Conservation (phyloP, 257 asterid genomes). For the Lycium ferocissimum region DNA sequence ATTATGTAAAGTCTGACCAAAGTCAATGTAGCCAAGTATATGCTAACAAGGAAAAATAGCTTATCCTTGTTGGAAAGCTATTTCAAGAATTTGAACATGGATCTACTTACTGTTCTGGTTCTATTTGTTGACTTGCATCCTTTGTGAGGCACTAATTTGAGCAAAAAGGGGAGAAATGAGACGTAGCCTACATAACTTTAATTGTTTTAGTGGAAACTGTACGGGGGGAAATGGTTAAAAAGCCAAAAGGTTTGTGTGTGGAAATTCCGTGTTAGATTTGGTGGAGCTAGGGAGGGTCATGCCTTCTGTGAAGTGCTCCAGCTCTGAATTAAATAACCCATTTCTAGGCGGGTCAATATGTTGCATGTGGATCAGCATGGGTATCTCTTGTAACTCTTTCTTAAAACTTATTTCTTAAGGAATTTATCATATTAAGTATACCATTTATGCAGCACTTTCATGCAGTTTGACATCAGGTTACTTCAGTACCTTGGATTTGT, state of each 20-base stretch:
- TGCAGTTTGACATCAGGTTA: no score
- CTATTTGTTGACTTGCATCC: neutral
- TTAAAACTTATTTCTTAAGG: neutral
- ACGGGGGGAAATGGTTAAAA: neutral
- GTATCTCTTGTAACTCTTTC: neutral
- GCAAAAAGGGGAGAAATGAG: neutral
- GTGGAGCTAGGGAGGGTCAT: neutral
- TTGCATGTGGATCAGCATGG: neutral
- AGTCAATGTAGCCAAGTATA: neutral
- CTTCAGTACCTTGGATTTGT: neutral
- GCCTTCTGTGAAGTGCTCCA: neutral
- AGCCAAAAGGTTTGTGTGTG: neutral
- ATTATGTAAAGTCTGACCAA: neutral
- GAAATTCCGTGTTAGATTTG: neutral
- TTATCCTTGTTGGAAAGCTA: neutral
- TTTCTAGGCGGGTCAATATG: neutral
- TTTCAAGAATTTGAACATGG: neutral
- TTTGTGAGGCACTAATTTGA: neutral
- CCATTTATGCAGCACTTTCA: no score
- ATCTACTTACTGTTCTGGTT: neutral
- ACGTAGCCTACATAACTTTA: neutral
- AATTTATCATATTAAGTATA: no score
- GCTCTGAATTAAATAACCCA: neutral
- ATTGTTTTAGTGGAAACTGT: neutral
- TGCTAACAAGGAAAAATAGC: neutral